phyloP scores from a whole-genome alignment of 2,329 filamentous ascomycete species.

The Scleromitrula shiraiana region DNA sequence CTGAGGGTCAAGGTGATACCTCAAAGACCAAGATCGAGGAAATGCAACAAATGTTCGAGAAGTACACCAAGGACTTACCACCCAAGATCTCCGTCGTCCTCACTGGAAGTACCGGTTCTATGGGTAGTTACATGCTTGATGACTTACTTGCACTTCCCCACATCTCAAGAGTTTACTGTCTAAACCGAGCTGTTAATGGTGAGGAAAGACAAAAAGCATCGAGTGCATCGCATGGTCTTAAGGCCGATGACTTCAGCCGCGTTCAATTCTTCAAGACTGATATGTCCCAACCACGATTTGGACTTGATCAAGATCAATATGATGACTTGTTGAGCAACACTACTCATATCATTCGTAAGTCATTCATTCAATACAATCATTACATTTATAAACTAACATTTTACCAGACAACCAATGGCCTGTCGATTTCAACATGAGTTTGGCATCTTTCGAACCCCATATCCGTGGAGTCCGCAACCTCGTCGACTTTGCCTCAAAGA shows the following conservation, averaged over 20 bases:
- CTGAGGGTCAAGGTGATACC: neutral
- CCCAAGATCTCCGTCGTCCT: constrained; percentile 29
- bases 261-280: constrained; percentile 43
- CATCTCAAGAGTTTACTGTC: constrained; percentile 38
- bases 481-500: constrained; percentile 20
- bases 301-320: constrained; percentile 31
- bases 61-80: constrained; percentile 10
- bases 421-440: constrained; percentile 32
- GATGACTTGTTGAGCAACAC: constrained; percentile 14
- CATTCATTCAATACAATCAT: constrained; percentile 26
- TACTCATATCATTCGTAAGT: constrained; percentile 13
- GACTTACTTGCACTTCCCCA: constrained; percentile 26
- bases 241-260: constrained; percentile 31
- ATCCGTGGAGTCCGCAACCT: constrained; percentile 34
- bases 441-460: constrained; percentile 32
- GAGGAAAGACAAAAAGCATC: constrained; percentile 10
- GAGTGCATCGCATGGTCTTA: constrained; percentile 34
- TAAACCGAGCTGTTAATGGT: constrained; percentile 35
- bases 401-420: constrained; percentile 28
- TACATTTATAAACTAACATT: neutral
- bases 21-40: neutral
- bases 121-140: constrained; percentile 42
- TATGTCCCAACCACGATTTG: constrained; percentile 39
- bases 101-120: constrained; percentile 42
- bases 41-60: constrained; percentile 12